Conservation (phyloP, 2,329 filamentous ascomycete species). For the Neurospora crassa region DNA sequence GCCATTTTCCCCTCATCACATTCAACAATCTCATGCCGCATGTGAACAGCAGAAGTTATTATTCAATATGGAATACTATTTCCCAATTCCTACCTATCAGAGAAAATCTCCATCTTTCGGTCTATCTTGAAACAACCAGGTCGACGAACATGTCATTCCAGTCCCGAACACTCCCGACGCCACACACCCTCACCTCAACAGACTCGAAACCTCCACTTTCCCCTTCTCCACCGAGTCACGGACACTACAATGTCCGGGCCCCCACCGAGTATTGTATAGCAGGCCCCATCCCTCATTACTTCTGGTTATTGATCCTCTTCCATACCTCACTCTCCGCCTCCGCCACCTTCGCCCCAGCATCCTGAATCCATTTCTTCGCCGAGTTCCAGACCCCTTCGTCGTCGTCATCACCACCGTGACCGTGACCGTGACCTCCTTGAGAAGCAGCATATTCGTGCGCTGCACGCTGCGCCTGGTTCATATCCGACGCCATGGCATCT, state of each 20-base stretch:
- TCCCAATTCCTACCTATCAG: background rate
- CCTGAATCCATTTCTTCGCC: constrained; percentile 48
- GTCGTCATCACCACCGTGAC: constrained; percentile 23
- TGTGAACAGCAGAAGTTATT: background rate
- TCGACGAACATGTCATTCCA: background rate
- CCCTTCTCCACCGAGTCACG: background rate
- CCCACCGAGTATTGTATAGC: background rate
- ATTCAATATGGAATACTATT: background rate
- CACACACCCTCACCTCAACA: background rate
- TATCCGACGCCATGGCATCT: constrained; percentile 42
- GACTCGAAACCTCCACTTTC: background rate
- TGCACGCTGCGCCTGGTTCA: constrained; percentile 28
- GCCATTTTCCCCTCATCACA: background rate
- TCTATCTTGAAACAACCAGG: background rate
- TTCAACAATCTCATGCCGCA: background rate
- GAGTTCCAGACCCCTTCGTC: constrained; percentile 42
- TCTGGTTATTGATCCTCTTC: constrained; percentile 49
- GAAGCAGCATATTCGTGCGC: constrained; percentile 19
- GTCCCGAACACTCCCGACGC: background rate
- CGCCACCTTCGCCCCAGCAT: constrained; percentile 47
- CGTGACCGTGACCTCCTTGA: background rate
- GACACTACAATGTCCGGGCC: background rate
- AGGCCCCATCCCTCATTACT: constrained; percentile 22
- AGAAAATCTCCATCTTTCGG: background rate
- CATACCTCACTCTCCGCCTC: constrained; percentile 53